phyloP scores from a whole-genome alignment of 345 rosid species.

The Laguncularia racemosa region DNA sequence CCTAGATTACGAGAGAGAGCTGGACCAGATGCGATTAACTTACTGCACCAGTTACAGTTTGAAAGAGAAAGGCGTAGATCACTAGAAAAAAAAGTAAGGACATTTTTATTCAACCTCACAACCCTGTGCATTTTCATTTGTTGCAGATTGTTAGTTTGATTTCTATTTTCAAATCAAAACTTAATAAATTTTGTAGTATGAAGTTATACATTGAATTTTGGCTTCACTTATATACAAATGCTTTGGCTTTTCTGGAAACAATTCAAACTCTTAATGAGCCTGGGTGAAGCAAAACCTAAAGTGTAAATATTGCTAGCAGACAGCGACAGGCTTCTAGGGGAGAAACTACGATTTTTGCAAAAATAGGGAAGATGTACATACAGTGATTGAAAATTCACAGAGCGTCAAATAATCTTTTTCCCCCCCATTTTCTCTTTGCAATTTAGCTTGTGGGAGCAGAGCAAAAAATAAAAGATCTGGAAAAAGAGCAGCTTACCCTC shows the following conservation, averaged over 20 bases:
- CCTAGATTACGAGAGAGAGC: slow-evolving; percentile 11
- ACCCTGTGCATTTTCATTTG: too few species aligned
- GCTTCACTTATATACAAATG: neutral
- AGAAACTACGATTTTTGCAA: too few species aligned
- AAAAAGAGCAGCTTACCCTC: slow-evolving; percentile 11
- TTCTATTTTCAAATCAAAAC: too few species aligned
- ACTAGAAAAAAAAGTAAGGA: slow-evolving; percentile 27
- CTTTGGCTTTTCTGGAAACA: too few species aligned
- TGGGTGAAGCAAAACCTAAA: too few species aligned
- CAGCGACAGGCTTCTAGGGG: too few species aligned
- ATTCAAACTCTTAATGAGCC: too few species aligned
- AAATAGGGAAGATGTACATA: too few species aligned
- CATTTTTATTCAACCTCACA: too few species aligned
- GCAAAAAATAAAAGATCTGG: slow-evolving; percentile 9
- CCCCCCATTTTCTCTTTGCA: neutral
- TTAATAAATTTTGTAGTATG: neutral
- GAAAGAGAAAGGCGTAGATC: slow-evolving; percentile 19
- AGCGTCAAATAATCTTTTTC: neutral
- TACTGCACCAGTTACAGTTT: slow-evolving; percentile 5
- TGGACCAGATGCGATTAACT: neutral
- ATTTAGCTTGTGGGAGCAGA: slow-evolving; percentile 12
- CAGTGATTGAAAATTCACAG: neutral
- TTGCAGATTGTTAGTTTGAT: too few species aligned
- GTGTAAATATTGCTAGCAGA: too few species aligned
- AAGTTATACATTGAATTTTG: neutral